These are phyloP conservation scores for Bolboschoenoplectus hybrid DNA, from an alignment of 202 grass and related monocot genomes.

Conservation along the genomic window DNA sequence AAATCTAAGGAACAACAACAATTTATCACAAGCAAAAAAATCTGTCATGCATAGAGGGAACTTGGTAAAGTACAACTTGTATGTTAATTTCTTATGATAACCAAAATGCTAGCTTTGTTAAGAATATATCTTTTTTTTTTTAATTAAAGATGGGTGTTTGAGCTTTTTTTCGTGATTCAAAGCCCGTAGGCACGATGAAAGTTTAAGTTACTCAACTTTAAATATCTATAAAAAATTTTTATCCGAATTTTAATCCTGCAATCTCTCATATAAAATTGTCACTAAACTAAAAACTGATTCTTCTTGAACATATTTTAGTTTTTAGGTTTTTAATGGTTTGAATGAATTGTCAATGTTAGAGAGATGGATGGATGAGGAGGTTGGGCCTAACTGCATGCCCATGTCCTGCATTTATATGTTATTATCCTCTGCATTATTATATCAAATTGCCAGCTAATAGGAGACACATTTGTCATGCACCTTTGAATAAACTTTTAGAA, in stretches of 20 bases:
- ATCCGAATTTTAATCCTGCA: too few species aligned
- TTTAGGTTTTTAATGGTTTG: not conserved
- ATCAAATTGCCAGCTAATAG: constrained; percentile 18
- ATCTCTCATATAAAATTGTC: too few species aligned
- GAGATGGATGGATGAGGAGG: constrained; percentile 17
- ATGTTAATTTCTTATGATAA: not conserved
- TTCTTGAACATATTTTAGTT: constrained; percentile 18
- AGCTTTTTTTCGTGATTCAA: too few species aligned
- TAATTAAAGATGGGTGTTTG: too few species aligned
- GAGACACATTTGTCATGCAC: not conserved
- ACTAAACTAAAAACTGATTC: not conserved
- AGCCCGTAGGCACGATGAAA: too few species aligned
- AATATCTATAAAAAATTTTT: too few species aligned
- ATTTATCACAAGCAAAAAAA: not conserved
- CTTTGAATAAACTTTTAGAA: not conserved
- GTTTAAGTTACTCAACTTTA: too few species aligned
- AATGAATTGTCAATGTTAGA: constrained; percentile 15
- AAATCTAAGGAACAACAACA: not conserved
- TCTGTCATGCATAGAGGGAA: not conserved
- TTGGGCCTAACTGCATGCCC: constrained; percentile 35
- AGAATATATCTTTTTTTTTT: too few species aligned
- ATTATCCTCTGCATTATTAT: constrained; percentile 13
- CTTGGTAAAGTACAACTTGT: not conserved
- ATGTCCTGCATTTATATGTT: constrained; percentile 39
- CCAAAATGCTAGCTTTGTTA: too few species aligned